Conservation (phyloP, 169 alveolate genomes). For the Amoebophrya sp. region DNA sequence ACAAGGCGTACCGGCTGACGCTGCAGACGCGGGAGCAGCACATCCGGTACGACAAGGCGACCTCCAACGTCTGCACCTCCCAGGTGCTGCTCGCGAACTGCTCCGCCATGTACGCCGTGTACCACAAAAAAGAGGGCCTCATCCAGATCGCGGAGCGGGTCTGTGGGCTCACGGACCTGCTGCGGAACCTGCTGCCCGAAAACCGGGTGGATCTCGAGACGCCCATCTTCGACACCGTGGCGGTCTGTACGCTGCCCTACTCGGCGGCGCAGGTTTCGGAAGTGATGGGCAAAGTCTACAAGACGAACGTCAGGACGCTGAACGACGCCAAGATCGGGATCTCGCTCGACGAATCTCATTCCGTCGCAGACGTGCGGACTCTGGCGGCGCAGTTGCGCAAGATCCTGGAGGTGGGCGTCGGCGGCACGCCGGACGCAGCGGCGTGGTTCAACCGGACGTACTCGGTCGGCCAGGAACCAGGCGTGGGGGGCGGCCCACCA, state of each 20-base stretch:
- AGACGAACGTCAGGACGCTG: slow-evolving; percentile 17
- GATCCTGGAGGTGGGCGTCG: no score
- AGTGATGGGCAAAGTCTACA: not conserved
- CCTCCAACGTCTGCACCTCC: slow-evolving; percentile 74
- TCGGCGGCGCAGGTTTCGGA: not conserved
- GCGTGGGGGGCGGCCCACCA: no score
- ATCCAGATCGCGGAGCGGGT: slow-evolving; percentile 25
- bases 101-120: slow-evolving; percentile 56
- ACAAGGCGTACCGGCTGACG: slow-evolving; percentile 61
- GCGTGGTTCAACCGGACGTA: no score
- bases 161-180: no score
- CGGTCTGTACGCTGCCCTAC: slow-evolving; percentile 7
- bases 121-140: slow-evolving; percentile 53
- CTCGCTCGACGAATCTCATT: slow-evolving; percentile 27
- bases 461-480: no score
- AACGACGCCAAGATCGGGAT: slow-evolving; percentile 7
- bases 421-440: no score
- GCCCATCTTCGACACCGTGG: not conserved
- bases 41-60: slow-evolving; percentile 68
- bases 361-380: not conserved
- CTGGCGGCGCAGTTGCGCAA: no score
- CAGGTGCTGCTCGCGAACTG: slow-evolving; percentile 68
- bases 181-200: no score
- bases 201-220: not conserved
- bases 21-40: slow-evolving; percentile 75